Evolutionary conservation across 176 grass and related monocot genomes (phyloP).

Genomic region (Carex kokanica): DNA sequence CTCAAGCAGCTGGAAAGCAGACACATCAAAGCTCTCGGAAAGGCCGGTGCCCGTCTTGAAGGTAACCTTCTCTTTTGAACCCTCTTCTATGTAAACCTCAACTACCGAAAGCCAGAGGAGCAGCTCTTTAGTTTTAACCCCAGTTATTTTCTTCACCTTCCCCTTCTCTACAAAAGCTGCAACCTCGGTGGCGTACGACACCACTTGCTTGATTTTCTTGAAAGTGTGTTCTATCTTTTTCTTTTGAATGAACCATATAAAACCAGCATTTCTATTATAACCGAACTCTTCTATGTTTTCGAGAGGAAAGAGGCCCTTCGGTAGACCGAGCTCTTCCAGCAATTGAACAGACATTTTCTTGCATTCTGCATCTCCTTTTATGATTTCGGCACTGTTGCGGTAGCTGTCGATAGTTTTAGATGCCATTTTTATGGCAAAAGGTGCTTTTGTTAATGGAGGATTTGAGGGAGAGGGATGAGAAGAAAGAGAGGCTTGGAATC

Average conservation of each 20-base stretch:
- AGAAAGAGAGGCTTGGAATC: neutral
- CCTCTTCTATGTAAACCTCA: constrained; percentile 11
- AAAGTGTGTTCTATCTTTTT: constrained; percentile 23
- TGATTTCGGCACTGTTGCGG: neutral
- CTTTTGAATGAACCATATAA: constrained; percentile 24
- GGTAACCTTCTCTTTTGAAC: neutral
- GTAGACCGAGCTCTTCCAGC: constrained; percentile 2
- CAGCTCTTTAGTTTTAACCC: constrained; percentile 27
- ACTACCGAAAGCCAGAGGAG: constrained; percentile 19
- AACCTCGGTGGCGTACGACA: neutral
- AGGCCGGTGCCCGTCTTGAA: constrained; percentile 18
- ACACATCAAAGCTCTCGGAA: constrained; percentile 12
- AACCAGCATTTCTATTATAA: neutral
- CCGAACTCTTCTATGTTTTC: constrained; percentile 23
- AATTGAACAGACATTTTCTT: neutral
- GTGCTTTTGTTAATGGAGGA: neutral
- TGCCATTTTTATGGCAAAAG: neutral
- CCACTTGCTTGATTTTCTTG: constrained; percentile 17
- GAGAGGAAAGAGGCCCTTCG: neutral
- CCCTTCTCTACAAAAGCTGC: constrained; percentile 21
- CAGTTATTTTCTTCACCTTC: constrained; percentile 20
- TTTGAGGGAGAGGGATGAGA: neutral
- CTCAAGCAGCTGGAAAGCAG: neutral
- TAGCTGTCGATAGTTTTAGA: neutral
- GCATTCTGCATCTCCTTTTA: neutral